Evolutionary conservation across 108 stramenopile genomes (phyloP), one percentile per base, ranked within the genome.

Genomic region (Schizochytrium sp.): DNA sequence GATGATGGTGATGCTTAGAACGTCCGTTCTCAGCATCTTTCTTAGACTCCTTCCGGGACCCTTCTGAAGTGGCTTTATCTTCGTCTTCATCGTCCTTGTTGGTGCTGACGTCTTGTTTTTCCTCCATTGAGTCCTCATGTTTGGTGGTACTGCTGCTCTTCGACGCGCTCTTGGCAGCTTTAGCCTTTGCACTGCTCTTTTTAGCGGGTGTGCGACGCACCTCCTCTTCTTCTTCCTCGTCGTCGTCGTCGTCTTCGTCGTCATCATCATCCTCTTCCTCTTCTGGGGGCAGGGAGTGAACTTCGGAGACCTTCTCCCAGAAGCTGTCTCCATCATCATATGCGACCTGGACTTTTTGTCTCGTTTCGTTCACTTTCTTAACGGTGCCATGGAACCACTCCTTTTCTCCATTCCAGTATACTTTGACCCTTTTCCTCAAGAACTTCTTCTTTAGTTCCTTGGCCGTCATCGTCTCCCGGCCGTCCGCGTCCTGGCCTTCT

Each of bases 351-450:
- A 55, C 38, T 5, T 38, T 12, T 55, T 49, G 50, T 47, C 76
- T 47, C 5, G 12, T 10, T 28, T 55, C 76, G 28, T 83, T 17
- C 2, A 83, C 76, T 38, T 55, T 83, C 28, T 5, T 5, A 53
- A 83, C 53, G 50, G 2, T 83, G 45, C 76, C 76, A 7, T 83
- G n/a, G 53, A 83, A 83, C 50, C 53, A 83, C 1, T 83, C 76
- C 76, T 55, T 83, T 10, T 83, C 76, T 17, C 76, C 76, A 40
- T 83, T 83, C 76, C 76, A 83, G 76, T 83, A 83, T 53, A 83
- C 76, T 55, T 83, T 83, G 76, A 49, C 47, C 28, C 76, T 47
- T 28, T 55, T 49, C 38, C 47, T 53, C 50, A 83, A 7, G 64
- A 28, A 69, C 15, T 69, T 69, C 28, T 69, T 69, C 12, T 7